phyloP scores from a whole-genome alignment of 176 grass and related monocot genomes.

The Alopecurus myosuroides region DNA sequence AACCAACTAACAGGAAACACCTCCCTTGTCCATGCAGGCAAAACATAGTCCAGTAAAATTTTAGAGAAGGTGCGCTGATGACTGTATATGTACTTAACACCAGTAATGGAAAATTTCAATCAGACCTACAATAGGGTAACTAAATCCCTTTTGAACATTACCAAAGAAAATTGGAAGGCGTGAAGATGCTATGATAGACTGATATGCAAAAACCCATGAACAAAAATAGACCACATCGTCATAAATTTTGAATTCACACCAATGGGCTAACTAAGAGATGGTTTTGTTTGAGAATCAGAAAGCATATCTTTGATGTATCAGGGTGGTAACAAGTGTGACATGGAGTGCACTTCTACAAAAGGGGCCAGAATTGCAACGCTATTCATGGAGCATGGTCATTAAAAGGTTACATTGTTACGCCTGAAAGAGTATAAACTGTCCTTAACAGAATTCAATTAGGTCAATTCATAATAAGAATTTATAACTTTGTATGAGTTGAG shows the following conservation, averaged over 20 bases:
- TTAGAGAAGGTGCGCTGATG: background rate
- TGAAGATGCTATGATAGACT: background rate
- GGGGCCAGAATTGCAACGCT: background rate
- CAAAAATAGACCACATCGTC: background rate
- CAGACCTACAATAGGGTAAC: background rate
- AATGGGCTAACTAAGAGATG: background rate
- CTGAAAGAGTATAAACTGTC: background rate
- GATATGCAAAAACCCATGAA: background rate
- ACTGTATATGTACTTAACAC: background rate
- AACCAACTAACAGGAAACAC: background rate
- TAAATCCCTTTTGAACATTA: conserved; percentile 1
- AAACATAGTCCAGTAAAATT: background rate
- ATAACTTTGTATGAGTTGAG: background rate
- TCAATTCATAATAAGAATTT: background rate
- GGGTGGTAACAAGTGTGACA: background rate
- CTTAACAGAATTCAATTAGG: too few species aligned
- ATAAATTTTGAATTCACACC: background rate
- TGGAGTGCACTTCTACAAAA: background rate
- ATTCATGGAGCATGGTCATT: background rate
- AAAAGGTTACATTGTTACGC: background rate
- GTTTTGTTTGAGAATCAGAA: background rate
- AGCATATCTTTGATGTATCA: background rate
- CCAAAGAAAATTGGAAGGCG: too few species aligned
- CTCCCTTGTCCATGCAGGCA: background rate
- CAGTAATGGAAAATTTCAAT: background rate